These are phyloP conservation scores for Saitozyma sp. DNA, from an alignment of 768 basidiomycete species.

Conservation along the genomic window DNA sequence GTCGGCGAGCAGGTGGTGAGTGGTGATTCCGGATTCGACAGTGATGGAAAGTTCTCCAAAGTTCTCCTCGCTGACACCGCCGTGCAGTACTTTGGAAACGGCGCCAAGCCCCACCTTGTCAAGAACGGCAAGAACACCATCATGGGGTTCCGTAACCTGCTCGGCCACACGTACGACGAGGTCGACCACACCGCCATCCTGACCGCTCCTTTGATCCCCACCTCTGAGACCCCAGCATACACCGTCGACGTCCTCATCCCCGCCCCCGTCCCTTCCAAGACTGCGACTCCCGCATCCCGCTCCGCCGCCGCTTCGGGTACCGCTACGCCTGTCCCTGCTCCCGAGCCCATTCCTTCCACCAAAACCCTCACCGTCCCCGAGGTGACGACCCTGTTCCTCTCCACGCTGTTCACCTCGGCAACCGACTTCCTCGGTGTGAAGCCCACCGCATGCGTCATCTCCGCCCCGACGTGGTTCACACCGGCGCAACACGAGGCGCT, in stretches of 20 bases:
- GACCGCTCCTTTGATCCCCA: slow-evolving; percentile 70
- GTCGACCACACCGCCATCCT: slow-evolving; percentile 52
- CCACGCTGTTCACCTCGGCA: slow-evolving; percentile 79
- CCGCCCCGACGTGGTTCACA: slow-evolving; percentile 74
- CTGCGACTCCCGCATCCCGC: slow-evolving; percentile 53
- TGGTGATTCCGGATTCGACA: slow-evolving; percentile 18
- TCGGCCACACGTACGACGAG: slow-evolving; percentile 73
- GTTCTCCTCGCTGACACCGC: slow-evolving; percentile 1
- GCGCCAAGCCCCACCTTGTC: slow-evolving; percentile 88
- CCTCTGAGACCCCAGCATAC: slow-evolving; percentile 67
- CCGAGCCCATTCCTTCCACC: slow-evolving; percentile 60
- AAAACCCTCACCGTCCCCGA: slow-evolving; percentile 80
- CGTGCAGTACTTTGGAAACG: slow-evolving; percentile 89
- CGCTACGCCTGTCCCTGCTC: slow-evolving; percentile 56
- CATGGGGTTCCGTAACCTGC: slow-evolving; percentile 85
- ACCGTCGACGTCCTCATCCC: slow-evolving; percentile 77
- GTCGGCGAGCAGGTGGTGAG: slow-evolving; percentile 85
- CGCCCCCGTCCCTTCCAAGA: slow-evolving; percentile 62
- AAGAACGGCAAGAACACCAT: slow-evolving; percentile 95
- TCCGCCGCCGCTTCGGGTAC: slow-evolving; percentile 54
- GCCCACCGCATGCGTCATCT: slow-evolving; percentile 76
- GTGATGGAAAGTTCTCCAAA: neutral
- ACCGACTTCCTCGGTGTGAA: slow-evolving; percentile 81
- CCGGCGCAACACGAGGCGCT: slow-evolving; percentile 69
- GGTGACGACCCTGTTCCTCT: slow-evolving; percentile 79